Evolutionary conservation across 345 rosid genomes (phyloP).

Genomic region (Hypericum androsaemum): DNA sequence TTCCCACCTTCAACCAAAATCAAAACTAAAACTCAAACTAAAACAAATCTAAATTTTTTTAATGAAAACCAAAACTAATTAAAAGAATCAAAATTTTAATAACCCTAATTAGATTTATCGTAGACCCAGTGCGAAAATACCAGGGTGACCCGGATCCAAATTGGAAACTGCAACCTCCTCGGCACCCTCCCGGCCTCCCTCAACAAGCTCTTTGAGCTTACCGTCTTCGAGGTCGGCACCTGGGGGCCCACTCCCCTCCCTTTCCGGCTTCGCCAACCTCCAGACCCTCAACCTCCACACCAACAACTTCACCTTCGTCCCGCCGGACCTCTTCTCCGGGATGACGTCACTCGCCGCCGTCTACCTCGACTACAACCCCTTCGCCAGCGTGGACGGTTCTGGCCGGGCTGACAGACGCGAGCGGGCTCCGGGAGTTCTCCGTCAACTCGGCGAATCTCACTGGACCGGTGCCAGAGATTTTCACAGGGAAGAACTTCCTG

Average conservation of each 20-base stretch:
- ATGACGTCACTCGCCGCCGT: background rate
- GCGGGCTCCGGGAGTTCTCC: conserved; percentile 37
- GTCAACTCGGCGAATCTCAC: conserved; percentile 34
- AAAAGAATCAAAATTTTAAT: too few species aligned
- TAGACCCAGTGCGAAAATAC: background rate
- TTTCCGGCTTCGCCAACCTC: background rate
- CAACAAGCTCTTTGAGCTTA: background rate
- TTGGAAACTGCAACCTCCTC: background rate
- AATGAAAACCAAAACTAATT: too few species aligned
- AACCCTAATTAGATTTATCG: too few species aligned
- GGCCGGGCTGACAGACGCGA: conserved; percentile 19
- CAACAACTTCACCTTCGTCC: background rate
- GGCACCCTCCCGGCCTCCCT: background rate
- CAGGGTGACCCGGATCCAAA: conserved; percentile 6
- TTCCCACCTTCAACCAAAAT: too few species aligned
- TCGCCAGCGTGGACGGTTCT: background rate
- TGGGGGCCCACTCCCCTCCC: background rate
- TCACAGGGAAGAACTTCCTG: conserved; percentile 13
- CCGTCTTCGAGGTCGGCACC: background rate
- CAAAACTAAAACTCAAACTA: too few species aligned
- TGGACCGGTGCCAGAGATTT: conserved; percentile 44
- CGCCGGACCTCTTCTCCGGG: background rate
- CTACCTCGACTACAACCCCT: conserved; percentile 1
- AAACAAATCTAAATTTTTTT: too few species aligned
- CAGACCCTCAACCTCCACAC: background rate